Evolutionary conservation across 495 filamentous ascomycete genomes (phyloP).

Genomic region (Daldinia vernicosa): DNA sequence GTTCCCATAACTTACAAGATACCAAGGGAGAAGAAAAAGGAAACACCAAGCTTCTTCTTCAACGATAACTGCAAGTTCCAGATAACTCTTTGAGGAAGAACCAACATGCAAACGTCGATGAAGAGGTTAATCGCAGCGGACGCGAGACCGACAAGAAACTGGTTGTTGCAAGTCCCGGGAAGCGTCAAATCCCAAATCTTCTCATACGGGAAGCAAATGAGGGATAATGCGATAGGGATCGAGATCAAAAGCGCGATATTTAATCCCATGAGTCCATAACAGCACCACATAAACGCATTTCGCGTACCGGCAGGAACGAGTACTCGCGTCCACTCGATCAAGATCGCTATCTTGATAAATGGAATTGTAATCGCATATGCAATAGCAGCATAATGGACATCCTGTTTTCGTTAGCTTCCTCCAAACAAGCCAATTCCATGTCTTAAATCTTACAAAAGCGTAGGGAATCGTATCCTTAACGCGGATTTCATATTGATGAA

Average conservation of each 20-base stretch:
- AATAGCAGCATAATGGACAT: constrained; percentile 27
- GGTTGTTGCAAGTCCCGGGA: constrained; percentile 37
- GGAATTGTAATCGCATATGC: constrained; percentile 38
- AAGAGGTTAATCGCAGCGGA: constrained; percentile 45
- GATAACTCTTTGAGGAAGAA: constrained; percentile 51
- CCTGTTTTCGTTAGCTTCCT: constrained; percentile 7
- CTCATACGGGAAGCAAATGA: constrained; percentile 55
- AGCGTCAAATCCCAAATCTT: constrained; percentile 45
- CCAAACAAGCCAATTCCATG: too few species aligned
- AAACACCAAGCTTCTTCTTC: constrained; percentile 47
- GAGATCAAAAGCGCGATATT: constrained; percentile 44
- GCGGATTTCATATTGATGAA: constrained; percentile 45
- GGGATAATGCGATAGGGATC: constrained; percentile 30
- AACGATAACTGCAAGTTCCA: constrained; percentile 48
- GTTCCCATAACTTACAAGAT: constrained; percentile 46
- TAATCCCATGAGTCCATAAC: constrained; percentile 41
- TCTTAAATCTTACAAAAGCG: neutral
- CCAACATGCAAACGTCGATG: constrained; percentile 49
- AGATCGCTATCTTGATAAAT: constrained; percentile 37
- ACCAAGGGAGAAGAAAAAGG: constrained; percentile 52
- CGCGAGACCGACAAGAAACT: constrained; percentile 29
- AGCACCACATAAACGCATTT: constrained; percentile 44
- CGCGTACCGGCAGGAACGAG: constrained; percentile 40
- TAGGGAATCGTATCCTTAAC: constrained; percentile 24
- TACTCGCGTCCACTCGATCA: constrained; percentile 39